Base-by-base conservation (phyloP, 2,329 filamentous ascomycete genomes). In the Alternaria alternata region DNA sequence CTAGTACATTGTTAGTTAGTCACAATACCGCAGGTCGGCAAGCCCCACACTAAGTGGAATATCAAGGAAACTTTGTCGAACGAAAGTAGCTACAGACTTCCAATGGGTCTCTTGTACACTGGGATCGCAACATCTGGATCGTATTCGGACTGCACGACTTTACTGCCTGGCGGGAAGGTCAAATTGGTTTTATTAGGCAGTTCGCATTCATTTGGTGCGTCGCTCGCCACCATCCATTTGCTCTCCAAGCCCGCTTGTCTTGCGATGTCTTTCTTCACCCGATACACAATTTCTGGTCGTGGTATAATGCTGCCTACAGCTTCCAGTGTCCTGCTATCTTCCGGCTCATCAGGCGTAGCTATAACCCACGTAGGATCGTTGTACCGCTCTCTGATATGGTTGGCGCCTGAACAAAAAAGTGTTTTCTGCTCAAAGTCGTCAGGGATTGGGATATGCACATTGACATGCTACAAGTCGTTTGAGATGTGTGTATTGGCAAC, bases 301-400 rank as follows among this genome's bases (percentile, higher is more conserved):
- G 63, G 63, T 4, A 41, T n/a, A 12, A 53, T 52, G 12, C 22
- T 63, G 7, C 47, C 16, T 36, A 55, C 20, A 6, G 49, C 12
- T 12, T 41, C 38, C 11, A 9, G 9, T 26, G 57, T 47, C 1
- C 52, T 55, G 6, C 54, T 51, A 28, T 54, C 41, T 16, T 66
- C 57, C 12, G 51, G 22, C 34, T 66, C 63, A 3, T 57, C 57
- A 4, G 61, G 61, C 28, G 39, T 54, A 20, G 57, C 52, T 7
- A n/a, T 62, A 8, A 64, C 49, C 56, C 52, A 57, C 2, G 60
- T 54, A 1, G 56, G 39, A 7, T 41, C 43, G 6, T 34, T 12
- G 24, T 59, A 54, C 16, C 51, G 51, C 34, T 62, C 20, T 24
- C 48, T 44, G 49, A 46, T n/a, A 11, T 54, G 26, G n/a, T 59